Evolutionary conservation across 1,139 yeast species (phyloP), one percentile per base, ranked within the genome.

Genomic region (Sugiyamaella pinicola): DNA sequence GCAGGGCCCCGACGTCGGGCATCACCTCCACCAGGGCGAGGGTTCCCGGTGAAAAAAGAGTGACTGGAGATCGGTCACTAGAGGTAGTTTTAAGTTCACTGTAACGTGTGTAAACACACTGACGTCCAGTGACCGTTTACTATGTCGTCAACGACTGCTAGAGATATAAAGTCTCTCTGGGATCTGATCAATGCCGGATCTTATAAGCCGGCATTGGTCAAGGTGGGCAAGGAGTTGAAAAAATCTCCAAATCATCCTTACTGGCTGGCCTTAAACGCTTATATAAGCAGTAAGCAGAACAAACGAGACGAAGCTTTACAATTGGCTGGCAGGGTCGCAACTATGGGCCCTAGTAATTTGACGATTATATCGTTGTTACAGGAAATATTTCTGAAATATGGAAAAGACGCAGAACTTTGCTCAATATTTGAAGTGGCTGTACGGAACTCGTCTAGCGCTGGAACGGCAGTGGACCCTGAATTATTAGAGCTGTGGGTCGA

Each of bases 241-340:
- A 79, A 79, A 62, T 71, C 73, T 54, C 95, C 95, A 0, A 74
- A 77, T 33, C 76, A 77, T 51, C 74, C 79, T 13, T 80, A 79
- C 63, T 81, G 78, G 63, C 57, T 58, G 48, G 82, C 84, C 0
- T 69, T 84, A 49, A 72, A 75, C 52, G 78, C 78, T 46, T 76
- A 74, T 58, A 69, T 78, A 1, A 66, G 73, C 19, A 71, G 72
- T 37, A 70, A 73, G 49, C 73, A 72, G 51, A 82, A 84, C 15
- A 72, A 77, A 49, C 58, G 62, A 4, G 64, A 67, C 0, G 79
- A 76, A 51, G 82, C 86, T 0, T 61, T 79, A 12, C 66, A 68
- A 12, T 69, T 71, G 31, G 78, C 80, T 28, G 58, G 69, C 6
- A 66, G 70, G n/a, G 72, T 83, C 10, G 66, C 78, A 51, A 66